A percentile compares a stretch with the other conserved stretches of the same genome.
Evolutionary conservation across 2,329 filamentous ascomycete species (phyloP).

Genomic region (Orbilia quercus): DNA sequence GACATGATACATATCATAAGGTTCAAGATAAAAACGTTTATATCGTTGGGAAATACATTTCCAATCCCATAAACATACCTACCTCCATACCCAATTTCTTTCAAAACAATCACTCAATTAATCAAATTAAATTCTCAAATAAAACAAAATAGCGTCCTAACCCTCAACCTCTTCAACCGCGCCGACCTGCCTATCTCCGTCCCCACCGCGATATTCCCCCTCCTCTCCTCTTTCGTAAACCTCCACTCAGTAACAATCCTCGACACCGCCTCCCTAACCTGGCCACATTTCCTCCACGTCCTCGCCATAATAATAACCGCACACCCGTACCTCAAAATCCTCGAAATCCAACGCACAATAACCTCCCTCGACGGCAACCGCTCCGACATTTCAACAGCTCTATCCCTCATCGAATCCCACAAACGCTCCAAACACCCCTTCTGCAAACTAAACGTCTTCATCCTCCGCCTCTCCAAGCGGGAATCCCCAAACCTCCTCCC

Average conservation of each 20-base stretch:
- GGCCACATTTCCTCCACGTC: constrained; percentile 38
- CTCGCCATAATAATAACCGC: constrained; percentile 46
- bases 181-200: constrained; percentile 8
- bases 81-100: too few relatives aligned
- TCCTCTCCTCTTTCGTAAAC: constrained; percentile 36
- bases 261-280: constrained; percentile 41
- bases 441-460: constrained; percentile 39
- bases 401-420: constrained; percentile 7
- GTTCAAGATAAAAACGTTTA: too few relatives aligned
- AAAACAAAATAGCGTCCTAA: constrained; percentile 3
- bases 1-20: too few relatives aligned
- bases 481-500: constrained; percentile 16
- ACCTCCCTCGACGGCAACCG: constrained; percentile 24
- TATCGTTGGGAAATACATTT: background rate
- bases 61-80: background rate
- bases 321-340: constrained; percentile 47
- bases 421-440: background rate
- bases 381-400: constrained; percentile 4
- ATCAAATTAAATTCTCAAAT: too few relatives aligned
- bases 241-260: constrained; percentile 35
- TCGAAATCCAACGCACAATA: constrained; percentile 47
- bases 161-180: constrained; percentile 34
- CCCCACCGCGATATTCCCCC: constrained; percentile 33
- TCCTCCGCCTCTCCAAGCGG: constrained; percentile 21
- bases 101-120: too few relatives aligned